A percentile compares a stretch with the other conserved stretches of the same genome.
Evolutionary conservation across 352 stramenopile genomes (phyloP).

Genomic region (Phytophthora pisi): DNA sequence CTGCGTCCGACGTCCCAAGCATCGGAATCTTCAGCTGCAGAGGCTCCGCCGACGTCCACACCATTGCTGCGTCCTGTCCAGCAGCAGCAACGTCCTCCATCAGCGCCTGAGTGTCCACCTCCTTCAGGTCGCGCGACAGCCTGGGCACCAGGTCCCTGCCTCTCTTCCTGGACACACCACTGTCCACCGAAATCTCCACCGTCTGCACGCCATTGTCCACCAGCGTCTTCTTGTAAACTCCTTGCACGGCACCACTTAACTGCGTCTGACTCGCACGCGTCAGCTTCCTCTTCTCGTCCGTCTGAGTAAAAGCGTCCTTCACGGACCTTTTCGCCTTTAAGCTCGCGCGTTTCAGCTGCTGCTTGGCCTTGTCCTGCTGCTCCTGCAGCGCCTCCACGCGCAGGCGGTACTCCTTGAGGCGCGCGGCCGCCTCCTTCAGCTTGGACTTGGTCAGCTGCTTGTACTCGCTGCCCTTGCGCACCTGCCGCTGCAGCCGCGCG

Average conservation of each 20-base stretch:
- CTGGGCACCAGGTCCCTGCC: slow-evolving; percentile 16
- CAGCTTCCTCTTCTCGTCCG: neutral
- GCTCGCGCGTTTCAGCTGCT: slow-evolving; percentile 14
- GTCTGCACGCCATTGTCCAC: slow-evolving; percentile 28
- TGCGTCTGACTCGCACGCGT: slow-evolving; percentile 32
- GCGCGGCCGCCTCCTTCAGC: slow-evolving; percentile 68
- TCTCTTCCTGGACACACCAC: slow-evolving; percentile 13
- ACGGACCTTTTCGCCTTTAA: neutral
- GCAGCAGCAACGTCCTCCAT: neutral
- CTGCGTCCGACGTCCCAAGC: neutral
- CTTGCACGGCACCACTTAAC: slow-evolving; percentile 24
- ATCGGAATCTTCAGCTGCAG: slow-evolving; percentile 10
- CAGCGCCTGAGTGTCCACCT: slow-evolving; percentile 1
- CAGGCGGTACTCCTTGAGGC: slow-evolving; percentile 66
- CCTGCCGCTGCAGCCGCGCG: slow-evolving; percentile 49
- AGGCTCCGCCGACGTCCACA: slow-evolving; percentile 3
- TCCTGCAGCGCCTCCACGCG: slow-evolving; percentile 53
- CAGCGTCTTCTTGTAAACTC: slow-evolving; percentile 9
- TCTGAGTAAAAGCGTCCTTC: neutral
- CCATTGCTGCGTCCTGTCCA: neutral
- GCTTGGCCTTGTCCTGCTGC: slow-evolving; percentile 1
- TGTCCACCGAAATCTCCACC: neutral
- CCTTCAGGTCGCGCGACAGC: slow-evolving; percentile 6
- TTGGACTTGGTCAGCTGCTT: slow-evolving; percentile 63
- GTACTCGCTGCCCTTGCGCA: slow-evolving; percentile 48